phyloP scores from a whole-genome alignment of 331 rosid species.

The Spiraea crenata region DNA sequence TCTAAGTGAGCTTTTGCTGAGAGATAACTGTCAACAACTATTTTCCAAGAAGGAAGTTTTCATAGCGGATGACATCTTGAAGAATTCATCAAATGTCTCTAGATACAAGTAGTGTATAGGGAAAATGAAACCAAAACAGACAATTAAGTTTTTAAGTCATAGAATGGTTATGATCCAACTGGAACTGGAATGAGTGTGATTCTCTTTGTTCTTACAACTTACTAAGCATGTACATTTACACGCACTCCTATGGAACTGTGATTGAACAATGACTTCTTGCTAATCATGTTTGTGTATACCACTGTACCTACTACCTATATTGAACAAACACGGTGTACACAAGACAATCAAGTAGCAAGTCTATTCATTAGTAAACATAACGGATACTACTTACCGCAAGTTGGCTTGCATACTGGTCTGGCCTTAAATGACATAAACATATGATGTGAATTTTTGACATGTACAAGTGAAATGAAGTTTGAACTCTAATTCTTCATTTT shows the following conservation, averaged over 20 bases:
- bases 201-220: slow-evolving; percentile 1
- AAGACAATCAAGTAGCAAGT: not conserved
- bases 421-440: not conserved
- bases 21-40: not conserved
- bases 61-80: not conserved
- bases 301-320: not conserved
- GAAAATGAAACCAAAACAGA: not conserved
- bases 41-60: not conserved
- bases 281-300: not conserved
- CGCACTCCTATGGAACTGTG: too few relatives aligned
- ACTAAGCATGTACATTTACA: not conserved
- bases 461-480: slow-evolving; percentile 13
- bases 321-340: not conserved
- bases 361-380: not conserved
- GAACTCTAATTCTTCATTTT: slow-evolving; percentile 19
- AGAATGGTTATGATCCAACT: not conserved
- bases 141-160: not conserved
- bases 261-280: not conserved
- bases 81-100: not conserved
- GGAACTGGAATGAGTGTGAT: not conserved
- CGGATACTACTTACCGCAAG: not conserved
- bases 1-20: not conserved
- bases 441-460: not conserved
- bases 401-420: not conserved
- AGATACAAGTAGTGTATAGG: not conserved